phyloP scores from a whole-genome alignment of 1,284 basidiomycete genomes.

The Puccinia brachypodii region DNA sequence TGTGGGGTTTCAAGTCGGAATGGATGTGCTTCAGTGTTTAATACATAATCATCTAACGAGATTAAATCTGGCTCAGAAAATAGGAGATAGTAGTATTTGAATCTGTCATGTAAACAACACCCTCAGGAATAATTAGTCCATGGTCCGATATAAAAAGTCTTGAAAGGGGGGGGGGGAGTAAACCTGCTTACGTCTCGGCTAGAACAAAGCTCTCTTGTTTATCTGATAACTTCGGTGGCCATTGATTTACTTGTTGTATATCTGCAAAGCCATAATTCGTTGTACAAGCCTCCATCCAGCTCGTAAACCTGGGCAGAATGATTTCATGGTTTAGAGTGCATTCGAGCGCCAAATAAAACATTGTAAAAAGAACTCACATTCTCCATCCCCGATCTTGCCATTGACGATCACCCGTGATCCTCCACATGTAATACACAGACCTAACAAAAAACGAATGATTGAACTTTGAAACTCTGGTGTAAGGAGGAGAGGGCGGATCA shows the following conservation, averaged over 20 bases:
- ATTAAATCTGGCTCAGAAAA: constrained; percentile 62
- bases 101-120: too few relatives aligned
- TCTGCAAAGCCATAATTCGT: constrained; percentile 56
- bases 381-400: constrained; percentile 63
- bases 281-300: constrained; percentile 60
- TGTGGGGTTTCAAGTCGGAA: constrained; percentile 14
- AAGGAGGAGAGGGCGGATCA: neutral
- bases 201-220: constrained; percentile 63
- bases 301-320: constrained; percentile 54
- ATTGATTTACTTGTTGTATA: constrained; percentile 58
- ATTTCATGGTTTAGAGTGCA: neutral
- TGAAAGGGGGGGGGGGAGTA: too few relatives aligned
- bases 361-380: constrained; percentile 58
- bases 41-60: constrained; percentile 63
- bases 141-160: too few relatives aligned
- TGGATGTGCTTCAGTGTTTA: constrained; percentile 59
- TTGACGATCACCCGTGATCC: constrained; percentile 62
- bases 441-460: neutral
- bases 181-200: constrained; percentile 62
- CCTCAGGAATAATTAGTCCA: too few relatives aligned
- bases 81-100: constrained; percentile 55
- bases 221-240: constrained; percentile 56
- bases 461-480: too few relatives aligned
- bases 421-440: constrained; percentile 62
- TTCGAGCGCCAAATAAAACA: too few relatives aligned